phyloP scores from a whole-genome alignment of 352 stramenopile species.

The Plasmopara viticola region DNA sequence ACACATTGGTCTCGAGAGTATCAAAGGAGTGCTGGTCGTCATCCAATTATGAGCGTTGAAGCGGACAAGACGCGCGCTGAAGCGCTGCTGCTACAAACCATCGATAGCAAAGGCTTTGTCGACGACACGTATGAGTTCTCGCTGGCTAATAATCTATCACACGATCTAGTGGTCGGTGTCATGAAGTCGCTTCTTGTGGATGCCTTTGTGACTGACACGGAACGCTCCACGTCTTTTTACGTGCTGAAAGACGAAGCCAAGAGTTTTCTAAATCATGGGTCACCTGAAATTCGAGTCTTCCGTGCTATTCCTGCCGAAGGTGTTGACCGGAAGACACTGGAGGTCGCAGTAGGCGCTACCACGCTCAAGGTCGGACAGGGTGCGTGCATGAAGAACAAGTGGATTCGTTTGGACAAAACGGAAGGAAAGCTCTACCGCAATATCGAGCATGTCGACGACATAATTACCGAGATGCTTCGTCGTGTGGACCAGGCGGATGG shows the following conservation, averaged over 20 bases:
- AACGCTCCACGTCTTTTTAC: conserved; percentile 87
- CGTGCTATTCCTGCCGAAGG: conserved; percentile 67
- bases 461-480: conserved; percentile 79
- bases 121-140: conserved; percentile 86
- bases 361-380: conserved; percentile 94
- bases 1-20: no score
- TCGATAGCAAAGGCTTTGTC: conserved; percentile 37
- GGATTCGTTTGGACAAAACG: conserved; percentile 92
- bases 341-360: conserved; percentile 76
- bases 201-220: conserved; percentile 82
- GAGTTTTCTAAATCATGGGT: conserved; percentile 59
- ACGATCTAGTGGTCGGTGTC: conserved; percentile 91
- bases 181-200: conserved; percentile 95
- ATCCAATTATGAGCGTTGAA: conserved; percentile 34
- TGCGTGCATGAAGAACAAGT: conserved; percentile 98
- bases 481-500: conserved; percentile 61
- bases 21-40: background rate
- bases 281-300: conserved; percentile 81
- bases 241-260: conserved; percentile 90
- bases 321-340: conserved; percentile 70
- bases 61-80: conserved; percentile 71
- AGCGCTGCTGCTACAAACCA: conserved; percentile 54
- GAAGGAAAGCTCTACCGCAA: conserved; percentile 84
- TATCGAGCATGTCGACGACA: conserved; percentile 56
- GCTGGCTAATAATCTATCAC: conserved; percentile 65